Evolutionary conservation across 352 stramenopile genomes (phyloP).

Genomic region (Saprolegnia diclina): DNA sequence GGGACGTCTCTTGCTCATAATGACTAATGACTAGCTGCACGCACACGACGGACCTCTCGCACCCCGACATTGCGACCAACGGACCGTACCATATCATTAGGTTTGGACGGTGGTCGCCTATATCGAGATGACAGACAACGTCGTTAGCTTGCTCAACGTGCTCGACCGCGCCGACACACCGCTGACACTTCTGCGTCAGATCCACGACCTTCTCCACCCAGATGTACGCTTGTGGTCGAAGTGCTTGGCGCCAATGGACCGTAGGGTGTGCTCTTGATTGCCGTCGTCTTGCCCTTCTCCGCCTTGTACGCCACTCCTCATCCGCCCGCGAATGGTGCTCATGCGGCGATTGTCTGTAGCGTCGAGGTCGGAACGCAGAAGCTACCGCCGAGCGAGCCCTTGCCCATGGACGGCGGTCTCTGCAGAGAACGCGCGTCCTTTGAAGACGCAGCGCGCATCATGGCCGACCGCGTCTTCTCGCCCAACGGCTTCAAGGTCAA

Average conservation of each 20-base stretch:
- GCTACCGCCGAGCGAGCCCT: conserved; percentile 47
- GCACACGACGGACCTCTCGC: conserved; percentile 45
- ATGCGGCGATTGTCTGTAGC: background rate
- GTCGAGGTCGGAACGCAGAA: conserved; percentile 72
- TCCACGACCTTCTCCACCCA: conserved; percentile 64
- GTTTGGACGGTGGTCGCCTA: conserved; percentile 29
- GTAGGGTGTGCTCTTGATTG: conserved; percentile 64
- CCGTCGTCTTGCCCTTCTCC: conserved; percentile 73
- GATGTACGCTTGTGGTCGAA: conserved; percentile 33
- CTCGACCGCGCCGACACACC: conserved; percentile 75
- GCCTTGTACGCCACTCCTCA: conserved; percentile 54
- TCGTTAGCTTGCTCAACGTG: conserved; percentile 68
- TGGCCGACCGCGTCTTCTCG: conserved; percentile 42
- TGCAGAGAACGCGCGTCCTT: conserved; percentile 58
- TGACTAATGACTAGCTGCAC: conserved; percentile 1
- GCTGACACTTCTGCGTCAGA: conserved; percentile 67
- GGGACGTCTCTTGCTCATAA: conserved; percentile 33
- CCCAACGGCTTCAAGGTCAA: conserved; percentile 69
- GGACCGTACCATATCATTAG: conserved; percentile 80
- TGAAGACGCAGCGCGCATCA: conserved; percentile 49
- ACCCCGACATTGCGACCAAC: conserved; percentile 54
- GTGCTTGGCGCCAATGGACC: background rate
- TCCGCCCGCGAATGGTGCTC: no score
- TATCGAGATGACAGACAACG: background rate
- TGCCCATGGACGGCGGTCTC: conserved; percentile 63